A percentile compares a stretch with the other conserved stretches of the same genome.
These are phyloP conservation scores for Russula foetens DNA, from an alignment of 768 basidiomycete species.

Conservation along the genomic window DNA sequence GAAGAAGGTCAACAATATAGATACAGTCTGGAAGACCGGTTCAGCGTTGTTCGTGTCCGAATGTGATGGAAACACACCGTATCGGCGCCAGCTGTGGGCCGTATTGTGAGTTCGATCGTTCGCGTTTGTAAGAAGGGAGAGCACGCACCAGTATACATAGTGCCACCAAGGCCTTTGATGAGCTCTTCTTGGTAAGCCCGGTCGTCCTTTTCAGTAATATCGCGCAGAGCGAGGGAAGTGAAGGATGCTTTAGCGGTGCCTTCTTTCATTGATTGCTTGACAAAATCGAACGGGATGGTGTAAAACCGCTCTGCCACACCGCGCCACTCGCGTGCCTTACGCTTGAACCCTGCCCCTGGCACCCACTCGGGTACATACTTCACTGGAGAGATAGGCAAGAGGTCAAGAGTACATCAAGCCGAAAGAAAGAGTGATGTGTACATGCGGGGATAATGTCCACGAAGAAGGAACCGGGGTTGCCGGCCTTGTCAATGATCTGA, in stretches of 20 bases:
- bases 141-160: slow-evolving; percentile 12
- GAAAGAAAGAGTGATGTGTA: background rate
- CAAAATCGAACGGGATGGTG: slow-evolving; percentile 19
- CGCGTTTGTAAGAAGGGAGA: background rate
- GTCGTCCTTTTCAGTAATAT: slow-evolving; percentile 17
- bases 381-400: slow-evolving; percentile 6
- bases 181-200: slow-evolving; percentile 20
- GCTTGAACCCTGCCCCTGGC: slow-evolving; percentile 22
- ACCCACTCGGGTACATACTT: slow-evolving; percentile 24
- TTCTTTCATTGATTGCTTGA: slow-evolving; percentile 17
- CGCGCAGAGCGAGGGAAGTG: slow-evolving; percentile 16
- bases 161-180: slow-evolving; percentile 18
- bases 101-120: background rate
- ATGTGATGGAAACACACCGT: slow-evolving; percentile 11
- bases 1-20: slow-evolving; percentile 20
- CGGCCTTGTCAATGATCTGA: slow-evolving; percentile 13
- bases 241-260: slow-evolving; percentile 13
- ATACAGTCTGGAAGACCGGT: slow-evolving; percentile 12
- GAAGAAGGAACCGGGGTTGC: slow-evolving; percentile 22
- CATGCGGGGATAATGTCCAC: slow-evolving; percentile 25
- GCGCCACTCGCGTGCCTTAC: slow-evolving; percentile 20
- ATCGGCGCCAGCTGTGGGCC: slow-evolving; percentile 17
- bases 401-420: background rate
- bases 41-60: background rate
- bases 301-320: slow-evolving; percentile 14